Evolutionary conservation across 139 green algal species (phyloP), one percentile per base, ranked within the genome.

Genomic region (Chlamydomonas sp.): DNA sequence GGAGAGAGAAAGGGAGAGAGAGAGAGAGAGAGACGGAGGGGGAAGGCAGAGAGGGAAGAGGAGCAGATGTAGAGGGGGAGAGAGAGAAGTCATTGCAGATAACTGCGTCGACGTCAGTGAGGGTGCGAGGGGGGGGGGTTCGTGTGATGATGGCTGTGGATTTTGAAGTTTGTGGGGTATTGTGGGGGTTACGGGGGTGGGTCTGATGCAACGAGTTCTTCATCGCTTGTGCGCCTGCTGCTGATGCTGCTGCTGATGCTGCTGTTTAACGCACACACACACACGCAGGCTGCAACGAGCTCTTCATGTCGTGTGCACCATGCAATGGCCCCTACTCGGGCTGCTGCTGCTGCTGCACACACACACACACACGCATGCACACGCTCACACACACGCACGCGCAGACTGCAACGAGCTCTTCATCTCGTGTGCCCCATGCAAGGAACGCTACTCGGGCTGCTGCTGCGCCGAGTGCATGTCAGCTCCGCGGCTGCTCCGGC

Each of bases 401-500:
- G 22, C 54, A 64, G 54, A 64, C 16, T 64, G 54, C 54, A 64
- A 64, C 79, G 82, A 88, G 71, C 89, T 96, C 33, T 96, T 96
- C 70, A 77, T 97, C 16, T 82, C 88, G 1, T 97, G 91, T 73
- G 20, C 68, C 2, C 33, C 58, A 2, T 93, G 90, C 84, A 85
- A 87, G 81, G 60, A 70, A 31, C 50, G 49, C 5, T 70, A 71
- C 22, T 63, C 77, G 34, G 86, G 87, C 50, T 97, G 90, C 79
- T 97, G 91, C 81, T 93, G 89, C 77, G 74, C 85, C 36, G 73
- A 47, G 0, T 97, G 91, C 80, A 81, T 81, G 59, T 35, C 77
- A 1, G 88, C 89, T 2, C 88, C 88, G 2, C 80, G 89, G 58
- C 71, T 95, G 67, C 74, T 96, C 65, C 83, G 88, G 34, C 84